Evolutionary conservation across 345 rosid genomes (phyloP).

Genomic region (Euclidium syriacum): DNA sequence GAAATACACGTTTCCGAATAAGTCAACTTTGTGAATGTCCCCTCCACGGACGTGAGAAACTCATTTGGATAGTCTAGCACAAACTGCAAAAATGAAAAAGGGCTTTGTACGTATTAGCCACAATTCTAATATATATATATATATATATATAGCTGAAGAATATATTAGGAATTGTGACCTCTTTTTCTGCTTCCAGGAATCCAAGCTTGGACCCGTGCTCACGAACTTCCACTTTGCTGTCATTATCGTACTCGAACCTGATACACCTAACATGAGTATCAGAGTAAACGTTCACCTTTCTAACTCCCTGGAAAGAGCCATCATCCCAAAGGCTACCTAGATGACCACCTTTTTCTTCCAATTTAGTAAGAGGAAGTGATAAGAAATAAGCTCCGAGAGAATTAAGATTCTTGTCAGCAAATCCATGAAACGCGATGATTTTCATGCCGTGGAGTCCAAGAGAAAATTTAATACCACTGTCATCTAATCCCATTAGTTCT

Average conservation of each 20-base stretch:
- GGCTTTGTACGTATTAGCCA: not conserved
- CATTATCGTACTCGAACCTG: not conserved
- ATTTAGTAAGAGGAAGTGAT: not conserved
- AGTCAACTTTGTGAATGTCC: not conserved
- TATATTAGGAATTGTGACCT: not conserved
- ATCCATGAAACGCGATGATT: slow-evolving; percentile 17
- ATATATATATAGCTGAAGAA: not conserved
- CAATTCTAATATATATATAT: not conserved
- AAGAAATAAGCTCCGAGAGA: slow-evolving; percentile 7
- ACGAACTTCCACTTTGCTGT: not conserved
- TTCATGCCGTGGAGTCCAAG: not conserved
- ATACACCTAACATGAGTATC: not conserved
- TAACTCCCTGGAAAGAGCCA: not conserved
- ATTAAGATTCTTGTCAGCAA: not conserved
- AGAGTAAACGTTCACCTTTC: not conserved
- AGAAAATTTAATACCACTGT: not conserved
- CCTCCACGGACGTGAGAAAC: not conserved
- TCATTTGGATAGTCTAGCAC: slow-evolving; percentile 5
- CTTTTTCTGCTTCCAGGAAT: not conserved
- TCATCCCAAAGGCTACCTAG: not conserved
- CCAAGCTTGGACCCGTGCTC: not conserved
- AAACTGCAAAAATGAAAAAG: slow-evolving; percentile 6
- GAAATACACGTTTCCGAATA: not conserved
- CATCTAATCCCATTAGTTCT: not conserved
- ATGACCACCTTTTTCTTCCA: not conserved